Percentiles rank a stretch among this genome's conserved stretches.
These are phyloP conservation scores for Echites panduratus DNA, from an alignment of 257 asterid species.

Conservation along the genomic window DNA sequence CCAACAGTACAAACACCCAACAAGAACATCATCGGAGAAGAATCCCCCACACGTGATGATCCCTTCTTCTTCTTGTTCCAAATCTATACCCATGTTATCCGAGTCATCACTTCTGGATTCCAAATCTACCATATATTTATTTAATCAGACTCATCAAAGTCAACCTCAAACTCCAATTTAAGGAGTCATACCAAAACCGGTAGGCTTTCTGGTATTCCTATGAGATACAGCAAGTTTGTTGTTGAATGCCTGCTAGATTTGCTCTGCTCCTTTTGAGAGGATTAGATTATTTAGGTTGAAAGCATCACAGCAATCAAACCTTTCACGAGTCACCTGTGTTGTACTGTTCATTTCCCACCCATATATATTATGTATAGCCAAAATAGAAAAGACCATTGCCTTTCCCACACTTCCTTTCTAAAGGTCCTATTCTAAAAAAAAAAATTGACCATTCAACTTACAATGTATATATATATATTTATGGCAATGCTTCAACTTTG, in stretches of 20 bases:
- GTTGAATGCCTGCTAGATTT: too few species aligned
- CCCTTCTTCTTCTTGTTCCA: neutral
- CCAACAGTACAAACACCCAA: neutral
- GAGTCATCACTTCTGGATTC: neutral
- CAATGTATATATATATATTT: too few species aligned
- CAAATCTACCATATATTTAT: neutral
- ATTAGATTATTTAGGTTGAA: constrained; percentile 9
- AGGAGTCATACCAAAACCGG: too few species aligned
- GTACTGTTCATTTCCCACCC: neutral
- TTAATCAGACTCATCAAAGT: neutral
- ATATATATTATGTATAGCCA: neutral
- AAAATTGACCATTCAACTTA: neutral
- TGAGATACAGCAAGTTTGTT: constrained; percentile 2
- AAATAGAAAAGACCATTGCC: constrained; percentile 1
- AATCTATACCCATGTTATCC: neutral
- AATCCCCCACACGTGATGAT: neutral
- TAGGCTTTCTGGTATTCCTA: neutral
- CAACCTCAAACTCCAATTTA: neutral
- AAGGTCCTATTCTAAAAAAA: neutral
- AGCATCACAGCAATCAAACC: neutral
- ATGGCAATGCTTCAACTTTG: neutral
- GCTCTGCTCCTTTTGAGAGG: neutral
- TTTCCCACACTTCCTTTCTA: neutral
- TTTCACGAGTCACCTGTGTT: constrained; percentile 11
- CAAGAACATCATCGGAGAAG: neutral